Base-by-base conservation (phyloP, 495 filamentous ascomycete genomes). In the Lasiosphaeris hirsuta region DNA sequence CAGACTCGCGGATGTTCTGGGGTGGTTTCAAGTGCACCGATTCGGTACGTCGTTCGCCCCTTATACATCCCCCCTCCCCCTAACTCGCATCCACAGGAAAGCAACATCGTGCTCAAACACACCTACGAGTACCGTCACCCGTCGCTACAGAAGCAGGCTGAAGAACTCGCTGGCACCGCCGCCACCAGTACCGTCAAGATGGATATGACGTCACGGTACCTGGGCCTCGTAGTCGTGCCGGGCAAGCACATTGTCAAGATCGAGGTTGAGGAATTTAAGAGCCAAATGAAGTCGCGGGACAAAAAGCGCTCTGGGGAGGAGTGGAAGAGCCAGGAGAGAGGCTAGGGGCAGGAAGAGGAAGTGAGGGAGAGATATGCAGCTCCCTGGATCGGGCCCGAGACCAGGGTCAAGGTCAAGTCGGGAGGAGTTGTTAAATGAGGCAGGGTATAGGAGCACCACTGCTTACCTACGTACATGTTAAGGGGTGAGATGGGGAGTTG, bases 21-120 rank as follows among this genome's bases (percentile, higher is more conserved):
- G 94, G 94, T 36, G 76, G 82, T 56, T 89, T 98, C 74, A 97
- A 93, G 72, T 97, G 95, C 72, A 96, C 91, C 17, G 94, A 98
- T 75, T 85, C 88, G 49, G 94, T 96, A 63, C 43, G 78, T 74
- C 35, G 23, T 30, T 15, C 14, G 8, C 33, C 46, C 38, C 46
- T 37, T 18, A 9, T 43, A 1, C 35, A 40, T 46, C 17, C 43
- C 36, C 18, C 56, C 15, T 39, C 40, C 15, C 13, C 50, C 18
- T 17, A 36, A 30, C 15, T 14, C 15, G 53, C 13, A n/a, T 17
- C 34, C 19, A 38, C 39, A 79, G 76, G 68, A 78, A 51, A 70
- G 68, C 64, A 98, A 98, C 70, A 77, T 97, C 61, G 90, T 97
- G 55, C 87, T 98, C 43, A 78, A 87, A 30, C 80, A 83, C 56